phyloP scores from a whole-genome alignment of 2,329 filamentous ascomycete genomes.

The Fusarium denticulatum region DNA sequence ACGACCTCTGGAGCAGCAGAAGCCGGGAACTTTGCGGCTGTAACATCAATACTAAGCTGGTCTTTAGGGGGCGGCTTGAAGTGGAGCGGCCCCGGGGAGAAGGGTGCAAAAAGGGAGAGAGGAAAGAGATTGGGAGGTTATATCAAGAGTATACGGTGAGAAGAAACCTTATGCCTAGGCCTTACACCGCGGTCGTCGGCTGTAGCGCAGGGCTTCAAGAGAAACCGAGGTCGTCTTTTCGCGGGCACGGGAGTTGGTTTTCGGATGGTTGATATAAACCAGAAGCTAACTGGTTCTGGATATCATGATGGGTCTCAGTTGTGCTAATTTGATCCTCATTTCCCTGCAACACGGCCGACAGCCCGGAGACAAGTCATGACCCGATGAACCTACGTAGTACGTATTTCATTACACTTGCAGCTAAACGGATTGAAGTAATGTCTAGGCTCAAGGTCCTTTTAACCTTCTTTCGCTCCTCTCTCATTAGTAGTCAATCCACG shows the following conservation, averaged over 20 bases:
- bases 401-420: not conserved
- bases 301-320: slow-evolving; percentile 9
- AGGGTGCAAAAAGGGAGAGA: slow-evolving; percentile 24
- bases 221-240: slow-evolving; percentile 39
- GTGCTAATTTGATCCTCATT: slow-evolving; percentile 20
- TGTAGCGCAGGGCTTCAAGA: slow-evolving; percentile 26
- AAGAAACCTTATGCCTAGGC: slow-evolving; percentile 7
- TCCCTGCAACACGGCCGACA: slow-evolving; percentile 1
- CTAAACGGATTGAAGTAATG: not conserved
- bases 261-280: slow-evolving; percentile 22
- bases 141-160: slow-evolving; percentile 23
- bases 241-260: slow-evolving; percentile 22
- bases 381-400: not conserved
- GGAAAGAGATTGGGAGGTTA: slow-evolving; percentile 11
- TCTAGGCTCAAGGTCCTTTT: not conserved
- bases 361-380: slow-evolving; percentile 9
- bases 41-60: slow-evolving; percentile 34
- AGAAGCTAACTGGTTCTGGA: slow-evolving; percentile 28
- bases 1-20: slow-evolving; percentile 36
- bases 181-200: slow-evolving; percentile 40
- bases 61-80: slow-evolving; percentile 23
- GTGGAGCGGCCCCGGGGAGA: slow-evolving; percentile 42
- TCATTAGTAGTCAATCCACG: not conserved
- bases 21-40: slow-evolving; percentile 26
- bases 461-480: not conserved